Conservation (phyloP, 768 basidiomycete genomes). For the Tricholoma saponaceum region DNA sequence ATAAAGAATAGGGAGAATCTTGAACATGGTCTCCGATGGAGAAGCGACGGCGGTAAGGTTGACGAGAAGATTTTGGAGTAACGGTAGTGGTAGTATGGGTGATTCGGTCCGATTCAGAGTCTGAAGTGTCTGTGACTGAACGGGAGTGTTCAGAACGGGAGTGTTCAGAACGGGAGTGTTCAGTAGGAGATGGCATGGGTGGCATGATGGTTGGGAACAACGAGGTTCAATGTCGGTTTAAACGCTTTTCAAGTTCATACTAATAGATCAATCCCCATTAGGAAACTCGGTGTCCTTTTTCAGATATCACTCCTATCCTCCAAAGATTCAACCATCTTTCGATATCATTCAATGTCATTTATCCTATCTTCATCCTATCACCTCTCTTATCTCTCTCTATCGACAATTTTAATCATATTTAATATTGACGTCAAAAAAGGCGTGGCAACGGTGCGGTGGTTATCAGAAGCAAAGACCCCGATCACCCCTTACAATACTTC, state of each 20-base stretch:
- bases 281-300: background rate
- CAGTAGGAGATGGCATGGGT: no score
- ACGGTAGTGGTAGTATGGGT: no score
- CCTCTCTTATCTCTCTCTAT: no score
- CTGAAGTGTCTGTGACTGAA: no score
- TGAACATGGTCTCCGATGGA: background rate
- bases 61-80: no score
- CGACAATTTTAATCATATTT: no score
- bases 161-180: no score
- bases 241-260: no score
- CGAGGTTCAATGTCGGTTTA: background rate
- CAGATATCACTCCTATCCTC: no score
- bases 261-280: background rate
- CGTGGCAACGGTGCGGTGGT: background rate
- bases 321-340: no score
- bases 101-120: background rate
- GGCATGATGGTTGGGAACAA: no score
- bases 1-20: background rate
- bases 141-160: no score
- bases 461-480: conserved; percentile 4
- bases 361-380: background rate
- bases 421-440: background rate
- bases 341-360: background rate
- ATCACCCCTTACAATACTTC: background rate
- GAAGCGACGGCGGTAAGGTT: background rate